Conservation (phyloP, 257 asterid species). For the Solanum gracilifrons region DNA sequence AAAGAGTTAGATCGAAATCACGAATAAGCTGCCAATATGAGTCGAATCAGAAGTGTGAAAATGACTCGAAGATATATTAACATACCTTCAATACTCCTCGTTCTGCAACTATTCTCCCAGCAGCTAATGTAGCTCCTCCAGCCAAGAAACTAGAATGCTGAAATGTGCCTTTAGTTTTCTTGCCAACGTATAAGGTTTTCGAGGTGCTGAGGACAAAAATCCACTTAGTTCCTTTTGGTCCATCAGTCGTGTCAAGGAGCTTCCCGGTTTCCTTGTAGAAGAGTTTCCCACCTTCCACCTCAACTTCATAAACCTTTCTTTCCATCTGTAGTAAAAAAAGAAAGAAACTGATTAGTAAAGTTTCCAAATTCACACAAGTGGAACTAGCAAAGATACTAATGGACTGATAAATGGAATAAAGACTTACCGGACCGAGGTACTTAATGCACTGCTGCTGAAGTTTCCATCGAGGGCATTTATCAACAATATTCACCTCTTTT, state of each 20-base stretch:
- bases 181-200: constrained; percentile 61
- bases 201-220: constrained; percentile 91
- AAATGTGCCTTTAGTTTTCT: constrained; percentile 77
- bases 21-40: background rate
- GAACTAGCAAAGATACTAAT: background rate
- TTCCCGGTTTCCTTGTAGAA: constrained; percentile 47
- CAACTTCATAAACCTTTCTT: constrained; percentile 70
- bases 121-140: constrained; percentile 92
- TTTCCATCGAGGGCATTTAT: constrained; percentile 71
- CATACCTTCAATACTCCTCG: constrained; percentile 69
- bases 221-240: constrained; percentile 75
- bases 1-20: background rate
- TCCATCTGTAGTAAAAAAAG: constrained; percentile 44
- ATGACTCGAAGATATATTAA: background rate
- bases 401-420: background rate
- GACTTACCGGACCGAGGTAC: constrained; percentile 84
- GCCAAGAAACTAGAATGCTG: constrained; percentile 94
- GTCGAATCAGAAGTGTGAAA: background rate
- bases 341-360: background rate
- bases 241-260: constrained; percentile 46
- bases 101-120: constrained; percentile 81
- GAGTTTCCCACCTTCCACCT: constrained; percentile 61
- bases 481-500: constrained; percentile 60
- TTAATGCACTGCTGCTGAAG: constrained; percentile 97
- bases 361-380: background rate